These are phyloP conservation scores for Russula ochroleuca DNA, from an alignment of 768 basidiomycete species.

Conservation along the genomic window DNA sequence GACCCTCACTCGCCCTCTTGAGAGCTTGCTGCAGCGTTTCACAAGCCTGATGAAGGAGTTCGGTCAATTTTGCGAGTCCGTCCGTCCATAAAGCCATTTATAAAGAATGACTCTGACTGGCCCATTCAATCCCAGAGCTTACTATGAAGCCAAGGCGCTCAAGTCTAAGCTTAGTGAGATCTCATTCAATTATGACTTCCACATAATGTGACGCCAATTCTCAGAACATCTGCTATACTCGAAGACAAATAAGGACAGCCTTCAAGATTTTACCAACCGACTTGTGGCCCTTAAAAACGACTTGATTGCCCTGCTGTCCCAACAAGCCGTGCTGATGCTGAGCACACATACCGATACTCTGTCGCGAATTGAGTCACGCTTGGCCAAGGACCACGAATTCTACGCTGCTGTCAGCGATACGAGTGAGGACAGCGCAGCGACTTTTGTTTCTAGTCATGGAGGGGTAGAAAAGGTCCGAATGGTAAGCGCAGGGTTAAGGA, in stretches of 20 bases:
- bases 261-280: slow-evolving; percentile 5
- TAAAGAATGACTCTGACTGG: background rate
- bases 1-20: slow-evolving; percentile 16
- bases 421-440: slow-evolving; percentile 6
- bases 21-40: background rate
- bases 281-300: slow-evolving; percentile 11
- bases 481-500: background rate
- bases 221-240: slow-evolving; percentile 13
- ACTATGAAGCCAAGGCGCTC: slow-evolving; percentile 16
- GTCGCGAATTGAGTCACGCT: slow-evolving; percentile 8
- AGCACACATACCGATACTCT: slow-evolving; percentile 9
- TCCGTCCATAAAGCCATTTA: background rate
- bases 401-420: background rate
- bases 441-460: slow-evolving; percentile 15
- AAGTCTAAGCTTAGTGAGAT: slow-evolving; percentile 20
- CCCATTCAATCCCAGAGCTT: slow-evolving; percentile 3
- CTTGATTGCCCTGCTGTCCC: slow-evolving; percentile 11
- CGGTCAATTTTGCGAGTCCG: slow-evolving; percentile 22
- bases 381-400: background rate
- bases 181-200: background rate
- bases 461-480: slow-evolving; percentile 17
- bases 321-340: slow-evolving; percentile 16
- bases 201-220: background rate
- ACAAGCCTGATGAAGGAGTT: slow-evolving; percentile 19
- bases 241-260: slow-evolving; percentile 3